Base-by-base conservation (phyloP, 768 basidiomycete species). In the Brasilioporus rufonigricans region DNA sequence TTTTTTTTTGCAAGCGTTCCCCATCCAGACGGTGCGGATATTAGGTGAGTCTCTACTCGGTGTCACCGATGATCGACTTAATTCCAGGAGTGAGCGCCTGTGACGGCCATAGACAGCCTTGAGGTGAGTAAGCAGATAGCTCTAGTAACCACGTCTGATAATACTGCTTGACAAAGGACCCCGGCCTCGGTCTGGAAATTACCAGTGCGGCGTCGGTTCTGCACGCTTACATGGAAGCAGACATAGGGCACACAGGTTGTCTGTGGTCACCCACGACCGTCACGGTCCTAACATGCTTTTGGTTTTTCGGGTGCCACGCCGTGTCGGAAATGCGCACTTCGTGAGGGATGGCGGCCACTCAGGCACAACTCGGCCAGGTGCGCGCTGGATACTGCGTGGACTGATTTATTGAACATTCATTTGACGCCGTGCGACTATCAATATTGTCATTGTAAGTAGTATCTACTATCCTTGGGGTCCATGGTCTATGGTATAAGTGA, bases 121-220 rank as follows among this genome's bases (percentile, higher is more conserved):
- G 26, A 61, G 55, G 62, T 53, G 46, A 61, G 58, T 56, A 45
- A 56, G 62, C 61, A 54, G 7, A 19, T 23, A 13, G 27, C 9
- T 18, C 40, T 39, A 31, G 29, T 38, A 31, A 36, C 26, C 38
- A 23, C 31, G 38, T 18, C 5, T 27, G 32, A 50, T 62, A 51
- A 52, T 38, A 26, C n/a, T 5, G 12, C 23, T 44, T 53, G 51
- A 59, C 58, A 50, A 39, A 39, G 38, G 10, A 33, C n/a, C 10
- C 29, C 14, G 26, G 7, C 19, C 18, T 24, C n/a, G 16, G 35
- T 31, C 27, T 53, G 32, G 47, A 54, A 56, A 40, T 32, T 35
- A 21, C 31, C 35, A 38, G 50, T 33, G 24, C 44, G 9, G 18
- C 13, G 13, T 31, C 14, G 27, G 23, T 31, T 27, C 18, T 11